Percentiles rank a stretch among this genome's conserved stretches.
These are phyloP conservation scores for Sequoia sempervirens DNA, from an alignment of 75 land plant species.

Conservation along the genomic window DNA sequence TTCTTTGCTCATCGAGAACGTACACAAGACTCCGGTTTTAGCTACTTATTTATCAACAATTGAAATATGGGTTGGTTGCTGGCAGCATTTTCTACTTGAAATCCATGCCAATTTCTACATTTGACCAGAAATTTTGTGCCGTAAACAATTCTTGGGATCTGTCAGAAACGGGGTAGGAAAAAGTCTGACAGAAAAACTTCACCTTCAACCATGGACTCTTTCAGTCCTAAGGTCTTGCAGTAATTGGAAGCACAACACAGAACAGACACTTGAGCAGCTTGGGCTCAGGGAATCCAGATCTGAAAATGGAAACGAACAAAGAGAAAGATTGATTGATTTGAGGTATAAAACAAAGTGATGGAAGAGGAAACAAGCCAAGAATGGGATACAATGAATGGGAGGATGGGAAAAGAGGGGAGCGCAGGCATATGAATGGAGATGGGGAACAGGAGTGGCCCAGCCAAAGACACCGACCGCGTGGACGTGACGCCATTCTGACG, in stretches of 20 bases:
- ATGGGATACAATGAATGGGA: background rate
- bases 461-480: slow-evolving; percentile 12
- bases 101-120: slow-evolving; percentile 4
- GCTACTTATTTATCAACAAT: background rate
- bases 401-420: background rate
- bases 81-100: slow-evolving; percentile 11
- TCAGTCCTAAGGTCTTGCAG: background rate
- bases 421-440: background rate
- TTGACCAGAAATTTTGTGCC: background rate
- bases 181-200: background rate
- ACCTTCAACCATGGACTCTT: background rate
- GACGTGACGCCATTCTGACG: slow-evolving; percentile 17
- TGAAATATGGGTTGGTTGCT: background rate
- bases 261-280: background rate
- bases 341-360: background rate
- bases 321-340: background rate
- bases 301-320: background rate
- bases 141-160: background rate
- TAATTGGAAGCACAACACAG: background rate
- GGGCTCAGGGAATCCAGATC: background rate
- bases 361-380: background rate
- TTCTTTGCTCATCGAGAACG: background rate
- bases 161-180: background rate
- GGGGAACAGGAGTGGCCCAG: slow-evolving; percentile 5
- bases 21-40: background rate